A percentile compares a stretch with the other conserved stretches of the same genome.
Evolutionary conservation across 2,329 filamentous ascomycete genomes (phyloP).

Genomic region (Nemania bipapillata): DNA sequence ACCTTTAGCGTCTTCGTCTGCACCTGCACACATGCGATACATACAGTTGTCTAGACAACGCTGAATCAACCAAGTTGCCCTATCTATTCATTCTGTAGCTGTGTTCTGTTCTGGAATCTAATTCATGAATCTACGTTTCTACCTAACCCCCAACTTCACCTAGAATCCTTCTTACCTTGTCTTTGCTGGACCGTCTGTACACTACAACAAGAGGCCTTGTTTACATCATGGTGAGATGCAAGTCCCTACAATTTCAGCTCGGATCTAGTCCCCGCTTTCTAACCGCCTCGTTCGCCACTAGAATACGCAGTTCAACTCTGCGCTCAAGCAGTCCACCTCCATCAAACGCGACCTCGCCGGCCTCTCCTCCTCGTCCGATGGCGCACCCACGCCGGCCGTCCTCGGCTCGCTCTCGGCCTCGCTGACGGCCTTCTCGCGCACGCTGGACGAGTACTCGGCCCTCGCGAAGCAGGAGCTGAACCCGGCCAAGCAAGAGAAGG

Average conservation of each 20-base stretch:
- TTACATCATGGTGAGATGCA: constrained; percentile 24
- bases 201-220: neutral
- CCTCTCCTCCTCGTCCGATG: constrained; percentile 63
- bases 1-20: neutral
- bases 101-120: neutral
- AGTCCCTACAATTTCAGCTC: neutral
- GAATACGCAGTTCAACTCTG: constrained; percentile 88
- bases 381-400: constrained; percentile 65
- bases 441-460: constrained; percentile 88
- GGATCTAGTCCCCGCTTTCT: neutral
- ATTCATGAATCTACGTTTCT: neutral
- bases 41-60: neutral
- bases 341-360: constrained; percentile 80
- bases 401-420: constrained; percentile 78
- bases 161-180: neutral
- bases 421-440: constrained; percentile 78
- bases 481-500: constrained; percentile 90
- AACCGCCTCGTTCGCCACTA: constrained; percentile 49
- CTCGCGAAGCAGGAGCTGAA: constrained; percentile 90
- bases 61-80: neutral
- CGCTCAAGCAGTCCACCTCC: constrained; percentile 83
- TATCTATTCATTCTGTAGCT: too few species aligned
- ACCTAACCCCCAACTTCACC: neutral
- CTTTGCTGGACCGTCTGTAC: too few species aligned
- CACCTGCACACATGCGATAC: too few species aligned